Conservation (phyloP, 768 basidiomycete species). For the Lactarius evosmus region DNA sequence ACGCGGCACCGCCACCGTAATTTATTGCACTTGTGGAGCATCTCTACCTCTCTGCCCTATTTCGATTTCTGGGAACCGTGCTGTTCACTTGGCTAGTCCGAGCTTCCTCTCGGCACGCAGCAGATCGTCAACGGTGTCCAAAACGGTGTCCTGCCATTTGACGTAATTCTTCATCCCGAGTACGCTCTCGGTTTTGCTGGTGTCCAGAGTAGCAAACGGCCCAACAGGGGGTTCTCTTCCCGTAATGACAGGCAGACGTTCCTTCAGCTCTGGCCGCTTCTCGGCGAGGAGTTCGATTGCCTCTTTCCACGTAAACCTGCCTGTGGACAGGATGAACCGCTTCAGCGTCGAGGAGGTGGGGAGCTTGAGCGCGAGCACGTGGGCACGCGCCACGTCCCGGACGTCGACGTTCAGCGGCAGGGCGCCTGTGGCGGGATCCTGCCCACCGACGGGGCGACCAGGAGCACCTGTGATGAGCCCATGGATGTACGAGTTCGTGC, state of each 20-base stretch:
- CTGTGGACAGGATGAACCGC: constrained; percentile 32
- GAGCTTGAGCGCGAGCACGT: constrained; percentile 31
- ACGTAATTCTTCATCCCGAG: constrained; percentile 21
- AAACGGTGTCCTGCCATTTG: constrained; percentile 23
- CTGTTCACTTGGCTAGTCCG: neutral
- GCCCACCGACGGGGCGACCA: constrained; percentile 22
- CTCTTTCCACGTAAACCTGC: constrained; percentile 31
- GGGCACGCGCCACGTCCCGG: constrained; percentile 35
- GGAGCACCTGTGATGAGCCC: constrained; percentile 29
- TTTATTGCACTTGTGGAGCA: neutral
- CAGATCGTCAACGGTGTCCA: constrained; percentile 26
- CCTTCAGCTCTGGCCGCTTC: constrained; percentile 31
- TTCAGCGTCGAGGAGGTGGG: constrained; percentile 2
- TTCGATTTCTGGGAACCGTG: neutral
- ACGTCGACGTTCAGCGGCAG: constrained; percentile 34
- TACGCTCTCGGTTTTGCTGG: neutral
- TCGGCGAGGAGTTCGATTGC: constrained; percentile 29
- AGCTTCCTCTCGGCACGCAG: constrained; percentile 21
- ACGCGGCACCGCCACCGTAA: constrained; percentile 3
- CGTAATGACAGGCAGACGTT: constrained; percentile 27
- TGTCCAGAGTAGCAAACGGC: constrained; percentile 7
- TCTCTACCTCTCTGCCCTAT: no score
- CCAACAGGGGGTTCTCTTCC: constrained; percentile 2
- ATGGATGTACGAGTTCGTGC: constrained; percentile 32
- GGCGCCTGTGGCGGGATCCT: constrained; percentile 15